Evolutionary conservation across 2,329 filamentous ascomycete genomes (phyloP).

Genomic region (Alternaria atra): DNA sequence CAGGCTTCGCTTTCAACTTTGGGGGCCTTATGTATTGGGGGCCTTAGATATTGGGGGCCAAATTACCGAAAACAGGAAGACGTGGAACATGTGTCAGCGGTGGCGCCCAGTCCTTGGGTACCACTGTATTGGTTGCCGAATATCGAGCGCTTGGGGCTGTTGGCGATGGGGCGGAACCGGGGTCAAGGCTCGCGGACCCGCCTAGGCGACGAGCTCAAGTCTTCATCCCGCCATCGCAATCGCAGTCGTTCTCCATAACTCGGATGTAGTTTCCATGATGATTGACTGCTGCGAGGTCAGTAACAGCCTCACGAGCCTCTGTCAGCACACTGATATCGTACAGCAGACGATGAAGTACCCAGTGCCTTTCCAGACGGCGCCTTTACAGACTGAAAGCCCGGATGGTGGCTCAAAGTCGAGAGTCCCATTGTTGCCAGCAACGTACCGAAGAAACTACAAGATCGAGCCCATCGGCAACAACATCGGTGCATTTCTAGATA

Average conservation of each 20-base stretch:
- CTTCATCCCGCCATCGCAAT: neutral
- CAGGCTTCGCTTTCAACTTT: neutral
- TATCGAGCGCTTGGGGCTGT: neutral
- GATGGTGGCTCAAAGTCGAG: conserved; percentile 1
- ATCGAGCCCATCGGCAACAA: conserved; percentile 25
- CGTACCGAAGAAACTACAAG: conserved; percentile 25
- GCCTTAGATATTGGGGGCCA: conserved; percentile 15
- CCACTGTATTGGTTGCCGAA: neutral
- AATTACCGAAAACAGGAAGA: conserved; percentile 11
- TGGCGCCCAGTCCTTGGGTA: neutral
- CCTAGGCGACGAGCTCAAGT: neutral
- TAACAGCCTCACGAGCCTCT: neutral
- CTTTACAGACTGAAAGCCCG: conserved; percentile 5
- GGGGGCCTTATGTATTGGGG: conserved; percentile 17
- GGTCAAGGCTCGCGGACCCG: neutral
- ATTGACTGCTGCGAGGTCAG: conserved; percentile 14
- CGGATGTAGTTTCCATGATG: neutral
- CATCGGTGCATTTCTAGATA: conserved; percentile 23
- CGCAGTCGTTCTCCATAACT: neutral
- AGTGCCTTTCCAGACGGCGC: conserved; percentile 24
- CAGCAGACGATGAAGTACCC: conserved; percentile 10
- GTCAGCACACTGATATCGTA: conserved; percentile 1
- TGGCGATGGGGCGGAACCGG: neutral
- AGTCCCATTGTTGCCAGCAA: conserved; percentile 24
- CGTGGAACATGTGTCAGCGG: neutral